Evolutionary conservation across 1,284 basidiomycete genomes (phyloP).

Genomic region (Malassezia dermatis): DNA sequence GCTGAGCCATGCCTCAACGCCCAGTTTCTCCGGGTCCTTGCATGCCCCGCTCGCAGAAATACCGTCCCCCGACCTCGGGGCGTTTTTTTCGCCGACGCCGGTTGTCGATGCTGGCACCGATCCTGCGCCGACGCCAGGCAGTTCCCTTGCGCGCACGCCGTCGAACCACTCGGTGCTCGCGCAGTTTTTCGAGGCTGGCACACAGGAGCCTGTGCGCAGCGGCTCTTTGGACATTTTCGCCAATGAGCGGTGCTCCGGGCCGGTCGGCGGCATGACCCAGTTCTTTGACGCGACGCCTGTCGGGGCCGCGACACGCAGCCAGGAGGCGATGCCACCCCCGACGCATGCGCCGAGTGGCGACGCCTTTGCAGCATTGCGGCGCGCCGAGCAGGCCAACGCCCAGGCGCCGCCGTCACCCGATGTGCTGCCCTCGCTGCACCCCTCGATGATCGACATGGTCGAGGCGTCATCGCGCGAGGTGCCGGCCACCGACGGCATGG

Average conservation of each 20-base stretch:
- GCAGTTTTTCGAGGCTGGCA: constrained; percentile 40
- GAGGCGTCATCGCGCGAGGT: constrained; percentile 18
- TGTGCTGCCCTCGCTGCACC: constrained; percentile 28
- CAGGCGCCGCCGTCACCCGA: constrained; percentile 24
- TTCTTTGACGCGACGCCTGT: constrained; percentile 24
- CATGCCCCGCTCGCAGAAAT: constrained; percentile 17
- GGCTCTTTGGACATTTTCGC: constrained; percentile 35
- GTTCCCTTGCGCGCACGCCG: neutral
- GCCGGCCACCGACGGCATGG: constrained; percentile 13
- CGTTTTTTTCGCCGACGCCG: constrained; percentile 30
- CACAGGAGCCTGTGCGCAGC: constrained; percentile 24
- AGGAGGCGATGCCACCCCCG: constrained; percentile 31
- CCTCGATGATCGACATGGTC: constrained; percentile 24
- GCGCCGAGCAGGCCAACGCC: constrained; percentile 25
- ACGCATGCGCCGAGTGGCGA: constrained; percentile 20
- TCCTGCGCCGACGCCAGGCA: neutral
- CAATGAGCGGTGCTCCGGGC: constrained; percentile 21
- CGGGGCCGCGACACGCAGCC: neutral
- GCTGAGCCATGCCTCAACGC: neutral
- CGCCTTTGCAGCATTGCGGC: constrained; percentile 36
- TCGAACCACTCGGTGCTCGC: constrained; percentile 33
- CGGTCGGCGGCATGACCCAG: constrained; percentile 29
- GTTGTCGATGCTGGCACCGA: constrained; percentile 6
- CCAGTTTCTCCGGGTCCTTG: constrained; percentile 18
- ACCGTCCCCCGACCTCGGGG: constrained; percentile 18